Percentiles rank a stretch among this genome's conserved stretches.
These are phyloP conservation scores for Aegilops tauschii DNA, from an alignment of 176 grass and related monocot genomes.

Conservation along the genomic window DNA sequence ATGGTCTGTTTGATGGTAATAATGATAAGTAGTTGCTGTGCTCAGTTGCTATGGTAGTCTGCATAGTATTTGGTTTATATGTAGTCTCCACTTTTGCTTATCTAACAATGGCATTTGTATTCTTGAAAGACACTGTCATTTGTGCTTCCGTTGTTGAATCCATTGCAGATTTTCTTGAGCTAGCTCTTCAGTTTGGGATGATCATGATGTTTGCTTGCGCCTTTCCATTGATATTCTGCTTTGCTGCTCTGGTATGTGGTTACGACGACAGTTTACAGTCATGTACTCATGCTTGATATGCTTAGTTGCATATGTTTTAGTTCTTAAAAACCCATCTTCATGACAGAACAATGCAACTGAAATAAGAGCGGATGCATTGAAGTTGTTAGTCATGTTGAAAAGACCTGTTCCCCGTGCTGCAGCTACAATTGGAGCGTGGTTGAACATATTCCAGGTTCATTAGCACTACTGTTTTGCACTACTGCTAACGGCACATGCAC, in stretches of 20 bases:
- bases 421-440: constrained; percentile 95
- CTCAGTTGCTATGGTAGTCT: constrained; percentile 11
- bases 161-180: constrained; percentile 78
- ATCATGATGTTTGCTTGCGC: constrained; percentile 99
- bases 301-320: not conserved
- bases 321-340: constrained; percentile 5
- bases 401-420: constrained; percentile 79
- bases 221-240: constrained; percentile 95
- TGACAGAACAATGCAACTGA: constrained; percentile 91
- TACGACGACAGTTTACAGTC: not conserved
- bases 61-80: constrained; percentile 1
- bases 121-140: not conserved
- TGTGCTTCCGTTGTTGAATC: constrained; percentile 27
- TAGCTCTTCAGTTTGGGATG: constrained; percentile 98
- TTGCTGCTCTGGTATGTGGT: constrained; percentile 74
- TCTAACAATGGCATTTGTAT: not conserved
- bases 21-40: constrained; percentile 24
- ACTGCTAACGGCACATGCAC: not conserved
- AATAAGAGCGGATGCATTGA: constrained; percentile 92
- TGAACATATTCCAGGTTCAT: constrained; percentile 96
- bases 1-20: constrained; percentile 98
- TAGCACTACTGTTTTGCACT: constrained; percentile 13
- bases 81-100: not conserved
- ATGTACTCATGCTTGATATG: not conserved
- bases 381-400: constrained; percentile 86